These are phyloP conservation scores for Tulasnella sp. DNA, from an alignment of 768 basidiomycete genomes.

Conservation along the genomic window DNA sequence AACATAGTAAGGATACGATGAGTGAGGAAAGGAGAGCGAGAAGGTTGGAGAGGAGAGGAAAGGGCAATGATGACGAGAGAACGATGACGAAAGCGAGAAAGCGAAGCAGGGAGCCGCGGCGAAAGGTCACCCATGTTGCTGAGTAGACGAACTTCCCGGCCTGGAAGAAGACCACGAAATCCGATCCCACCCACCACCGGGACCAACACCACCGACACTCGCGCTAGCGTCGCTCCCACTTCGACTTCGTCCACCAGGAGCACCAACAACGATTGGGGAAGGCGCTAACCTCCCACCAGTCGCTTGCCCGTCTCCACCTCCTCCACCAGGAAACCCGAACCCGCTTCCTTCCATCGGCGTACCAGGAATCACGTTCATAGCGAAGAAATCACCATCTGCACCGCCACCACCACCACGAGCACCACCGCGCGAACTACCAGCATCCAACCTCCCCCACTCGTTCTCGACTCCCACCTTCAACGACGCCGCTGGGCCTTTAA, in stretches of 20 bases:
- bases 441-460: not conserved
- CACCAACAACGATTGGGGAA: not conserved
- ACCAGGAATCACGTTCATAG: constrained; percentile 18
- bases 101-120: not conserved
- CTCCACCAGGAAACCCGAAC: not conserved
- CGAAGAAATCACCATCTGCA: not conserved
- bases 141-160: not conserved
- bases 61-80: not conserved
- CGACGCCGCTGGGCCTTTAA: not conserved
- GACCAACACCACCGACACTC: not conserved
- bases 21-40: not conserved
- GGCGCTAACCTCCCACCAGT: not conserved
- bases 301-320: not conserved
- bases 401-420: not conserved
- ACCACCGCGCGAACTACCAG: not conserved
- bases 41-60: not conserved
- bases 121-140: not conserved
- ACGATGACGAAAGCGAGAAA: not conserved
- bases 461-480: not conserved
- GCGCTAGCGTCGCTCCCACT: not conserved
- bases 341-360: constrained; percentile 12
- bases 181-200: constrained; percentile 19
- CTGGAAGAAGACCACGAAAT: constrained; percentile 11
- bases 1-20: not conserved
- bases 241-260: not conserved